Evolutionary conservation across 495 filamentous ascomycete species (phyloP), one percentile per base, ranked within the genome.

Genomic region (Pseudevernia furfuracea): DNA sequence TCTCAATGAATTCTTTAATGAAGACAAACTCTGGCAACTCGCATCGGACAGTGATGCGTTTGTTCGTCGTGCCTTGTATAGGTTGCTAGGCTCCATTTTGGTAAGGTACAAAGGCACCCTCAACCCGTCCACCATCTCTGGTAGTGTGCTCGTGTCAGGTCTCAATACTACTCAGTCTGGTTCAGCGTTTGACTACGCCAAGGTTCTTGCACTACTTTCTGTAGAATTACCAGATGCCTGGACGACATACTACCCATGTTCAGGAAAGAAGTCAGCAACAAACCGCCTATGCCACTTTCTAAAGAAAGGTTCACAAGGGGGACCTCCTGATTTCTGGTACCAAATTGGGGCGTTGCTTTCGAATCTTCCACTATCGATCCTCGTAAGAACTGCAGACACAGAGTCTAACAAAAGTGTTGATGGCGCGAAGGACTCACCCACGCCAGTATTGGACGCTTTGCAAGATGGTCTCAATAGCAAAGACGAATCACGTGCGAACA

Each of bases 301-400:
- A n/a, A 84, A 87, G 62, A 86, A 85, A 69, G 94, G 95, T 55
- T 95, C 92, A 1, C 88, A 96, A 68, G 84, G 83, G 11, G 85
- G 87, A 15, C 74, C 83, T 4, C 74, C 79, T 4, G 81, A 81
- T 7, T 96, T 84, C 71, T 98, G 94, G 94, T 68, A 75, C 21
- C 81, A 82, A 4, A 67, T 96, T 43, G 75, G 79, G 49, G 76
- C 75, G 32, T 71, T 96, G 1, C 69, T 97, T 41, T 70, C 76
- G 14, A 69, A 71, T 1, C 71, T 97, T 15, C 89, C 91, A 11
- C 60, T 69, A 0, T 71, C 77, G 30, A 72, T 82, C 7, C 74
- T 88, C 37, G 74, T 81, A 17, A 73, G 68, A n/a, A 75, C 80
- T 23, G 70, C 74, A 4, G 78, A 85, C 1, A 71, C 73, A 1